phyloP scores from a whole-genome alignment of 2,329 filamentous ascomycete genomes.

The Talaromyces sp. region DNA sequence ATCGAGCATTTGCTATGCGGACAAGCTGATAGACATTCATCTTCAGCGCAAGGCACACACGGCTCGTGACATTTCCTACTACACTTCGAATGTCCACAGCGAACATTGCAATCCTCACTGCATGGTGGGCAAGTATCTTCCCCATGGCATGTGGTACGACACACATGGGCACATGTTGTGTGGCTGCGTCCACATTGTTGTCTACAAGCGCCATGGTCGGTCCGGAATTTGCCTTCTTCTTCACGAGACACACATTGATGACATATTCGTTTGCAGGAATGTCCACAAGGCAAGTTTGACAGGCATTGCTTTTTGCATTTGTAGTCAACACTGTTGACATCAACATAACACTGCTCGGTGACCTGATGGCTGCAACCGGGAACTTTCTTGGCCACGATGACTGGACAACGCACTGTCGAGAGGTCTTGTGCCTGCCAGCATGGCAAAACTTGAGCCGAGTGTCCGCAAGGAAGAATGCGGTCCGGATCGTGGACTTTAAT shows the following conservation, averaged over 20 bases:
- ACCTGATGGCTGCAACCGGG: slow-evolving; percentile 54
- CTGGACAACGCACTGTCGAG: slow-evolving; percentile 44
- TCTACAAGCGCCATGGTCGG: slow-evolving; percentile 39
- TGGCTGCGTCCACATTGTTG: slow-evolving; percentile 48
- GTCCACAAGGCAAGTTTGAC: slow-evolving; percentile 50
- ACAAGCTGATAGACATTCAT: slow-evolving; percentile 51
- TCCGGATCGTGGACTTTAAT: slow-evolving; percentile 23
- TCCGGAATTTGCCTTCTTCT: slow-evolving; percentile 21
- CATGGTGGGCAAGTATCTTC: slow-evolving; percentile 24
- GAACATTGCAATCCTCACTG: slow-evolving; percentile 46
- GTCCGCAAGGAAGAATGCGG: slow-evolving; percentile 25
- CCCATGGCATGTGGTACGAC: slow-evolving; percentile 49
- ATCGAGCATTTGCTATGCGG: slow-evolving; percentile 48
- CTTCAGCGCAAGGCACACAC: slow-evolving; percentile 57
- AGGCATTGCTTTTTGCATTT: slow-evolving; percentile 48
- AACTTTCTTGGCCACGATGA: slow-evolving; percentile 44
- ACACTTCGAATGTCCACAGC: slow-evolving; percentile 55
- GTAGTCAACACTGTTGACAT: slow-evolving; percentile 37
- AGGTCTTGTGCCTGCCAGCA: slow-evolving; percentile 43
- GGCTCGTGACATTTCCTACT: slow-evolving; percentile 53
- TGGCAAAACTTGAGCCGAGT: slow-evolving; percentile 20
- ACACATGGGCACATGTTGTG: slow-evolving; percentile 54
- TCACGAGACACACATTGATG: slow-evolving; percentile 41
- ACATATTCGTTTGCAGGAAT: slow-evolving; percentile 51
- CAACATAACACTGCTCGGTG: slow-evolving; percentile 43